Conservation (phyloP, 2,329 filamentous ascomycete species). For the Fusarium pseudonygamai region DNA sequence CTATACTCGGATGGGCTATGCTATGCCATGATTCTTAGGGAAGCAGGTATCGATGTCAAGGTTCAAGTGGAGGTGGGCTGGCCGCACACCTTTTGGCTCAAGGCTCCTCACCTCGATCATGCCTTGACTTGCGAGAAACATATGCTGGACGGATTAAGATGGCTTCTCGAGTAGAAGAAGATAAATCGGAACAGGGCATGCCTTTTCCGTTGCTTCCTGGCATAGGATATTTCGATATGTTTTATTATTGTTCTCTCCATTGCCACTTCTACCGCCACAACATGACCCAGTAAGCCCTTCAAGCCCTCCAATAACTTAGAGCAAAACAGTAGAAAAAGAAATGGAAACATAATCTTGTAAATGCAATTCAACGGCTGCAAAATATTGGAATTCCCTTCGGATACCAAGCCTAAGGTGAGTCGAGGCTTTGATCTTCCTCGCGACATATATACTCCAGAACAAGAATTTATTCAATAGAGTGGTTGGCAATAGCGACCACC, state of each 20-base stretch:
- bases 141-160: constrained; percentile 54
- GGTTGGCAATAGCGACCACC: background rate
- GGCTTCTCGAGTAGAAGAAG: constrained; percentile 46
- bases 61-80: constrained; percentile 56
- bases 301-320: background rate
- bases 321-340: background rate
- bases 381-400: too few relatives aligned
- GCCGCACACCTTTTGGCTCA: constrained; percentile 64
- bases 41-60: constrained; percentile 52
- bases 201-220: background rate
- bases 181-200: too few relatives aligned
- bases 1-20: constrained; percentile 62
- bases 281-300: background rate
- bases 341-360: background rate
- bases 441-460: background rate
- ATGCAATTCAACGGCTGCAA: background rate
- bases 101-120: constrained; percentile 52
- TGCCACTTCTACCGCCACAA: background rate
- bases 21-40: constrained; percentile 55
- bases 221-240: background rate
- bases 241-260: background rate
- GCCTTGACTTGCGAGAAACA: constrained; percentile 54
- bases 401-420: background rate
- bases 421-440: background rate
- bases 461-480: background rate